Evolutionary conservation across 164 flowering plant species (phyloP).

Genomic region (Macadamia integrifolia): DNA sequence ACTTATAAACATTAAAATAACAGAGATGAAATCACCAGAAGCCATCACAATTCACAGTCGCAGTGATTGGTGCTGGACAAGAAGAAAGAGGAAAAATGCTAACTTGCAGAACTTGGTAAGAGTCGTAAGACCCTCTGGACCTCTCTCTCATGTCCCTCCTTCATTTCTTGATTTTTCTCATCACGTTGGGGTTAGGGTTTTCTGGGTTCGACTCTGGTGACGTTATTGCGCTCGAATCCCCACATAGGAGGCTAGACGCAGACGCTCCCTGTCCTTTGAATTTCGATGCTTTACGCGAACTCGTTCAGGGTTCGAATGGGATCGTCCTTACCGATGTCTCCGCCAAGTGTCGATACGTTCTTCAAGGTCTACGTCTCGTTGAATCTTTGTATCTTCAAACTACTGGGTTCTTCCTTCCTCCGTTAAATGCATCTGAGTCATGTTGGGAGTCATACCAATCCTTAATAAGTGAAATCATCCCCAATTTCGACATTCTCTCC

Average conservation of each 20-base stretch:
- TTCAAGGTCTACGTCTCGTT: slow-evolving; percentile 40
- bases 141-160: slow-evolving; percentile 11
- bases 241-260: slow-evolving; percentile 5
- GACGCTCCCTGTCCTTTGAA: slow-evolving; percentile 20
- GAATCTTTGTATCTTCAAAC: slow-evolving; percentile 36
- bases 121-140: background rate
- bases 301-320: slow-evolving; percentile 11
- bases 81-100: no score
- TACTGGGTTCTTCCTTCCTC: slow-evolving; percentile 41
- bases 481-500: slow-evolving; percentile 29
- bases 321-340: background rate
- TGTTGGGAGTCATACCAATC: slow-evolving; percentile 41
- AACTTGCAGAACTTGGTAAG: no score
- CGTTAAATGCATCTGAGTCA: slow-evolving; percentile 30
- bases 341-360: slow-evolving; percentile 28
- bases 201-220: background rate
- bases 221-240: background rate
- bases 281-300: slow-evolving; percentile 25
- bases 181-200: background rate
- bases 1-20: no score
- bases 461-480: slow-evolving; percentile 16
- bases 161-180: slow-evolving; percentile 14
- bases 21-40: no score
- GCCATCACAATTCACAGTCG: no score
- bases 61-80: no score